Evolutionary conservation across 169 alveolate species (phyloP), one percentile per base, ranked within the genome.

Genomic region (Plasmodium ovale): DNA sequence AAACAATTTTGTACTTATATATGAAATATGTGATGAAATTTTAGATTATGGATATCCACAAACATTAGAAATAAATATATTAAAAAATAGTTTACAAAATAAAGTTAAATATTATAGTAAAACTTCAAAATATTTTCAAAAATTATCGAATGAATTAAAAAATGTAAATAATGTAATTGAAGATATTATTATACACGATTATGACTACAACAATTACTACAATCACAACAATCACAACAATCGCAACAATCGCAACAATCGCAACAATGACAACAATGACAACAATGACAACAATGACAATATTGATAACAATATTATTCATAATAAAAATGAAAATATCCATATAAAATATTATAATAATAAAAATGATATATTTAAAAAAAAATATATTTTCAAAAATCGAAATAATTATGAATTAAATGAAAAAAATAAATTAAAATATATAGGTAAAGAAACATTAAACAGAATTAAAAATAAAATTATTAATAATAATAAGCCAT

Each of bases 31-130:
- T 27, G 99, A 99, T 90, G 99, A 98, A 92, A 92, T 97, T 72
- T 91, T 97, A 42, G 99, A 97, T 93, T 97, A 88, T 87, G 99
- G 99, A 27, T 96, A 97, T 72, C 99, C 99, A 29, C 99, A 99
- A 93, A 89, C 97, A 47, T 93, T 97, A 72, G 92, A 96, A 87
- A 96, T 99, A 0, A 98, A 98, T 67, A 94, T 94, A 87, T 97
- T 98, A 58, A 98, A 96, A 87, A 93, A 94, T 60, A 89, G 95
- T 69, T 89, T 93, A 51, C 87, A 70, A 69, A 93, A 93, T 79
- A 74, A 74, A 65, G 74, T 74, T 0, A 74, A 74, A 59, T 74
- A 74, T 54, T 74, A 74, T 65, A 74, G 88, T 44, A 74, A 56
- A 10, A 74, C 88, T 1, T 74, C 88, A 14, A 60, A 62, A 42